Conservation (phyloP, 148 eudicot species). For the Silene uniflora region DNA sequence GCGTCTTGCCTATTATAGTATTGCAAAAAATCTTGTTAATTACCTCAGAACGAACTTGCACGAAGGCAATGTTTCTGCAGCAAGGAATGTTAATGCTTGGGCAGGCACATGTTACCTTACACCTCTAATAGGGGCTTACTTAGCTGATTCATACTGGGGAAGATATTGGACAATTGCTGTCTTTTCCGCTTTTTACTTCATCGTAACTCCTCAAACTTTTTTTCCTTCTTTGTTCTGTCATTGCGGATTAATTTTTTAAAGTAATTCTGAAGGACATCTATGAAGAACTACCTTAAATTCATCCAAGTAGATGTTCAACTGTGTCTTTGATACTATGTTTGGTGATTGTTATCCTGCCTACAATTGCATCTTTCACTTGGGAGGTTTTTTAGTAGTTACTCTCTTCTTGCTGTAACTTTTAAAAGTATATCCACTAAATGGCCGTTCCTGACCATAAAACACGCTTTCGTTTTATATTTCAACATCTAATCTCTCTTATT, state of each 20-base stretch:
- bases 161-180: slow-evolving; percentile 82
- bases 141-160: slow-evolving; percentile 84
- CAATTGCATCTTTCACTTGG: neutral
- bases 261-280: neutral
- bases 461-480: neutral
- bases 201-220: slow-evolving; percentile 32
- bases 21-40: slow-evolving; percentile 62
- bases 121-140: slow-evolving; percentile 64
- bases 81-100: slow-evolving; percentile 71
- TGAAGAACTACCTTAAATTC: neutral
- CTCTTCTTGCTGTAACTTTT: neutral
- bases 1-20: slow-evolving; percentile 76
- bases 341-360: neutral
- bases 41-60: slow-evolving; percentile 66
- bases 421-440: neutral
- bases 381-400: neutral
- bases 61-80: slow-evolving; percentile 71
- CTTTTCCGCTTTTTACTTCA: slow-evolving; percentile 61
- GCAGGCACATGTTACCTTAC: slow-evolving; percentile 77
- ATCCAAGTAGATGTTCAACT: neutral
- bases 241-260: neutral
- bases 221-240: neutral
- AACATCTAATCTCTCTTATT: neutral
- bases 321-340: neutral
- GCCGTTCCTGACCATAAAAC: neutral